Evolutionary conservation across 2,329 filamentous ascomycete species (phyloP), one percentile per base, ranked within the genome.

Genomic region (Sordariomycetes sp.): DNA sequence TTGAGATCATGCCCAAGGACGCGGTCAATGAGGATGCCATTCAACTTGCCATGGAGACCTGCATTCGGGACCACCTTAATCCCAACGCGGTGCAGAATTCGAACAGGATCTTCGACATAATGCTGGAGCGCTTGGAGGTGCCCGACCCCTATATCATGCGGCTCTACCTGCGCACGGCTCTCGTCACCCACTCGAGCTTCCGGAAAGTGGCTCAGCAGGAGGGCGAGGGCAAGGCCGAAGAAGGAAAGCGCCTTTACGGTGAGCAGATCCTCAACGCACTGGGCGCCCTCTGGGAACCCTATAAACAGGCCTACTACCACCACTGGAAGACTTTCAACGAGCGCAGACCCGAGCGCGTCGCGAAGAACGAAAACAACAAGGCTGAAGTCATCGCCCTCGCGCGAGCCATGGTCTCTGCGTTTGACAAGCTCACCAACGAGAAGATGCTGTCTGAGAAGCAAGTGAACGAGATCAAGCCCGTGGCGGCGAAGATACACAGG

Each of bases 51-150:
- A 76, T 95, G 64, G 70, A 71, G 42, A 69, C 76, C 5, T 94
- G 87, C 54, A 61, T 75, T 17, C 73, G 80, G 37, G 86, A 95
- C 62, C 81, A 78, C 49, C 77, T 79, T 36, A 94, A 93, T 53
- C 65, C 55, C n/a, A 72, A 79, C 34, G 72, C 75, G 16, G 71
- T 94, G 42, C 57, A 64, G 4, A 69, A 82, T 43, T 82, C 84
- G 5, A 74, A 66, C 33, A 56, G 64, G 33, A 64, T 94, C 18
- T 59, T 94, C 20, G 64, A 77, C 34, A 52, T 72, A 33, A 87
- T 88, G 80, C 35, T 51, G 24, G 33, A 38, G 17, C 46, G 50
- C 15, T 48, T 55, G 32, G 27, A 50, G 9, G 49, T 60, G 4
- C 68, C 72, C 2, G 75, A 82, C 42, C 43, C 70, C 5, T 50